Evolutionary conservation across 768 basidiomycete genomes (phyloP).

Genomic region (Agrocybe pediades): DNA sequence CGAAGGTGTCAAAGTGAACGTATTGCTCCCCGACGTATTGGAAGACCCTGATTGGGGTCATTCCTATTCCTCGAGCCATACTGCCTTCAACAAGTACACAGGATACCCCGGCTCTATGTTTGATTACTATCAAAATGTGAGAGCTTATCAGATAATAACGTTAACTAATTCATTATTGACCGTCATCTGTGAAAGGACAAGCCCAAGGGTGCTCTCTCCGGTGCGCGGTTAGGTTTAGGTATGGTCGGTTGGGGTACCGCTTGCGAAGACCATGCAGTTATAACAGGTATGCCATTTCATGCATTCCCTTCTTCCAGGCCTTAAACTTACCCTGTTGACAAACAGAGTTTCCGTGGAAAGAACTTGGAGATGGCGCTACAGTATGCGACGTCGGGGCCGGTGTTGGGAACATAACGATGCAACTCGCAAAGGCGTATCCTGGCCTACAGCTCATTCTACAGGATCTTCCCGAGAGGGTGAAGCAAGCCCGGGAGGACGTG

Average conservation of each 20-base stretch:
- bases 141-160: neutral
- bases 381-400: slow-evolving; percentile 44
- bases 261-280: slow-evolving; percentile 29
- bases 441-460: slow-evolving; percentile 36
- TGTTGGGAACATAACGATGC: slow-evolving; percentile 35
- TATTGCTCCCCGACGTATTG: slow-evolving; percentile 34
- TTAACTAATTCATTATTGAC: too few species aligned
- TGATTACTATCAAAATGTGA: slow-evolving; percentile 24
- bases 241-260: slow-evolving; percentile 36
- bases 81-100: slow-evolving; percentile 27
- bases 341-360: slow-evolving; percentile 38
- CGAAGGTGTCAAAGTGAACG: slow-evolving; percentile 21
- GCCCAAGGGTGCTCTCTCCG: slow-evolving; percentile 16
- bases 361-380: slow-evolving; percentile 22
- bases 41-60: slow-evolving; percentile 33
- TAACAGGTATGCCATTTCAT: slow-evolving; percentile 21
- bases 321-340: neutral
- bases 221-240: slow-evolving; percentile 29
- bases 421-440: slow-evolving; percentile 34
- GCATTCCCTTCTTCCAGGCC: neutral
- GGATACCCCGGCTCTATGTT: slow-evolving; percentile 22
- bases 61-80: slow-evolving; percentile 23
- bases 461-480: slow-evolving; percentile 33
- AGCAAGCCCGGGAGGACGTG: slow-evolving; percentile 30
- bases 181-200: slow-evolving; percentile 4